Base-by-base conservation (phyloP, 2,329 filamentous ascomycete species). In the Apiospora saccharicola region DNA sequence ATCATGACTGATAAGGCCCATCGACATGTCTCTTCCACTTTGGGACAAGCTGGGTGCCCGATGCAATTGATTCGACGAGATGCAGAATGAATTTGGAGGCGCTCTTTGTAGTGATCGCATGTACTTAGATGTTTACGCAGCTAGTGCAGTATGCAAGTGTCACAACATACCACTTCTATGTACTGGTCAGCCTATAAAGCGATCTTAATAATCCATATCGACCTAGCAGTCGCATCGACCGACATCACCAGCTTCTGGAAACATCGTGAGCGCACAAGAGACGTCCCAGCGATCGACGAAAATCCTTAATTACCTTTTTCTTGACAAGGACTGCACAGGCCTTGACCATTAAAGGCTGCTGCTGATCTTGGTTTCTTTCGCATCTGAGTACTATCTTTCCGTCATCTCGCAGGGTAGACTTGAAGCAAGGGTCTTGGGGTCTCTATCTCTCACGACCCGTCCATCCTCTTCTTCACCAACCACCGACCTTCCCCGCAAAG, bases 1-100 rank as follows among this genome's bases (percentile, higher is more conserved):
- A 61, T 61, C 53, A 64, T 64, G 57, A 41, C 57, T 64, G 57
- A 64, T 24, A 64, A 64, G 34, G 30, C 57, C 57, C 57, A n/a
- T 41, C 57, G 57, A 41, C 19, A n/a, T 13, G 41, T n/a, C 8
- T 5, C 57, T 10, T 64, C 19, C 51, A 57, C 24, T 57, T 57
- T 14, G 19, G 51, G 51, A 5, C 14, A n/a, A 37, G 34, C 4
- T 41, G 57, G 30, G 19, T 51, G 49, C 10, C 49, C 49, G 22
- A 64, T 41, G 57, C 1, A 8, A 22, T 37, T 64, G 57, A 51
- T 51, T 13, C 22, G 49, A 26, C 10, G 34, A 10, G 37, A 41
- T 41, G 8, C 37, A 41, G 10, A 41, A 19, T 12, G 14, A 34
- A 14, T n/a, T 10, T n/a, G 26, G 7, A 22, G 34, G 30, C 34